These are phyloP conservation scores for Tricholoma flavovirens DNA, from an alignment of 768 basidiomycete species.

Conservation along the genomic window DNA sequence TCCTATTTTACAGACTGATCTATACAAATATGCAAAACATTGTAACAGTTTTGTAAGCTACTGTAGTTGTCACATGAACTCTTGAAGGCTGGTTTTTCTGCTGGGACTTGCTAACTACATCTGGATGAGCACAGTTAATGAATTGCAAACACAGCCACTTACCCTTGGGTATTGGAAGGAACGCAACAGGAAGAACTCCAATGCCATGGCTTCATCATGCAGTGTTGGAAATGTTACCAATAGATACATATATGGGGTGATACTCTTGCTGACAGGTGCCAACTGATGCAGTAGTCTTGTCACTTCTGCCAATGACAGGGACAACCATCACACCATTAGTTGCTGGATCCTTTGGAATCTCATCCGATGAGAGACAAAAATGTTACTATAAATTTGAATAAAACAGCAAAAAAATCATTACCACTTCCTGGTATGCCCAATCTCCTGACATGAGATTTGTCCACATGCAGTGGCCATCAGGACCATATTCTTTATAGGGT, in stretches of 20 bases:
- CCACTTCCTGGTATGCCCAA: constrained; percentile 34
- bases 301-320: constrained; percentile 29
- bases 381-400: background rate
- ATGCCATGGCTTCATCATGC: constrained; percentile 25
- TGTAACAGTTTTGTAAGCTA: too few species aligned
- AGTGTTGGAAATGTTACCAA: constrained; percentile 27
- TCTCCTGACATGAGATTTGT: constrained; percentile 35
- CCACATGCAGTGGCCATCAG: constrained; percentile 19
- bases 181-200: constrained; percentile 15
- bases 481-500: background rate
- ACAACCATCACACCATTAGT: constrained; percentile 23
- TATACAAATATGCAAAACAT: too few species aligned
- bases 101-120: background rate
- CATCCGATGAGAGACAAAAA: constrained; percentile 15
- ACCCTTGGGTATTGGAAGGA: too few species aligned
- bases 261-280: constrained; percentile 30
- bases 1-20: too few species aligned
- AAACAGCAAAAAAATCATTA: constrained; percentile 14
- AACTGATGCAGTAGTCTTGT: constrained; percentile 32
- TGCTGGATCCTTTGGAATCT: constrained; percentile 12
- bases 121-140: background rate
- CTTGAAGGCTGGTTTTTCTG: background rate
- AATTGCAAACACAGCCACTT: background rate
- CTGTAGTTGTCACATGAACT: too few species aligned
- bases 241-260: constrained; percentile 28